Evolutionary conservation across 345 rosid species (phyloP).

Genomic region (Gossypium raimondii): DNA sequence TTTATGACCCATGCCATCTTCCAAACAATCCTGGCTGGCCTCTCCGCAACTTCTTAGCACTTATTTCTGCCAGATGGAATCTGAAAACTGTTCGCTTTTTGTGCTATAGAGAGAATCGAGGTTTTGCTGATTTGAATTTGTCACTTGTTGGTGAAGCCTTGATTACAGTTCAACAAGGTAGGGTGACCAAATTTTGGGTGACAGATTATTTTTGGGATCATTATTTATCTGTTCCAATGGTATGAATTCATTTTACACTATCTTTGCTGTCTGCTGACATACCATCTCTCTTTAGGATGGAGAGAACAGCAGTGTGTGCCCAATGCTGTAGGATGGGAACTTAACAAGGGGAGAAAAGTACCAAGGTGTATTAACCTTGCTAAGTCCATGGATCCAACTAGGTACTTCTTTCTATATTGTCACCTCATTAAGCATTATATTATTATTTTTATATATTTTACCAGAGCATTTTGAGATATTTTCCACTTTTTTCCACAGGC

Average conservation of each 20-base stretch:
- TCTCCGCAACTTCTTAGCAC: conserved; percentile 80
- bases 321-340: conserved; percentile 90
- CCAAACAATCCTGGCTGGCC: conserved; percentile 95
- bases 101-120: conserved; percentile 87
- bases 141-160: conserved; percentile 84
- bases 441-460: conserved; percentile 9
- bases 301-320: conserved; percentile 43
- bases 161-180: conserved; percentile 59
- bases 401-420: conserved; percentile 31
- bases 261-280: conserved; percentile 16
- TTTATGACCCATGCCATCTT: conserved; percentile 93
- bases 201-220: conserved; percentile 21
- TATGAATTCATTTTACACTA: neutral
- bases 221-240: conserved; percentile 5
- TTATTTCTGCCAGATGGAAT: conserved; percentile 73
- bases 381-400: conserved; percentile 88
- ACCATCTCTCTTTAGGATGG: conserved; percentile 40
- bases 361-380: conserved; percentile 76
- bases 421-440: conserved; percentile 4
- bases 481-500: conserved; percentile 34
- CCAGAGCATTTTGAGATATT: conserved; percentile 14
- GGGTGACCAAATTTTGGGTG: conserved; percentile 35
- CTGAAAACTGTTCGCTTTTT: conserved; percentile 59
- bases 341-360: conserved; percentile 50
- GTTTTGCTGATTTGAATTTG: conserved; percentile 73